Base-by-base conservation (phyloP, 371 early-diverging fungal genomes). In the Enteropsectra breve region DNA sequence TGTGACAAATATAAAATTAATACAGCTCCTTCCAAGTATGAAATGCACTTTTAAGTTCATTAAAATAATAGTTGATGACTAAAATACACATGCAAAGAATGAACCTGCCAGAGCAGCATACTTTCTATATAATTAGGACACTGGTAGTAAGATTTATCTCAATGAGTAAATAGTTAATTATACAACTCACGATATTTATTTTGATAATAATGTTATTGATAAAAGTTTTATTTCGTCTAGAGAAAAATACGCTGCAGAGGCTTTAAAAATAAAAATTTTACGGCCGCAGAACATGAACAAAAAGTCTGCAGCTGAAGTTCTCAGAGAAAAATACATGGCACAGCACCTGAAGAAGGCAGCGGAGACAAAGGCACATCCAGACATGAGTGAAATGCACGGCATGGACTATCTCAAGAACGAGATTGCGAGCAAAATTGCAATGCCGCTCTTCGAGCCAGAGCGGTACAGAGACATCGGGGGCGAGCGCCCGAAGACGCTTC, bases 401-500 rank as follows among this genome's bases (percentile, higher is more conserved):
- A 62, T 75, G 32, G 56, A 66, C 0, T 75, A 75, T 61, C 36
- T 75, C 29, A 34, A 53, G 1, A 50, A 52, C n/a, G 48, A 47
- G 28, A 56, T 75, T 24, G 45, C 30, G 15, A 53, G 50, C 28
- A 50, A 55, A 46, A 30, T 75, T 1, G 63, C 60, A 49, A 75
- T 57, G 57, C 68, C 70, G 23, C 21, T 75, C 18, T 59, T 75
- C 24, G 30, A 46, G 28, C 61, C 11, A 18, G 63, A 74, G 8
- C 32, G 53, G 34, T 79, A 76, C 54, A 60, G 69, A n/a, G 49
- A 57, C 11, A 36, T 76, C 18, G 70, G 71, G 24, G 48, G 57
- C 23, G 33, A 32, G 15, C 73, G 72, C n/a, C 65, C 68, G 1
- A 53, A 18, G 2, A 69, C 72, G 34, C 34, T 77, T 18, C 43